A percentile compares a stretch with the other conserved stretches of the same genome.
Conservation (phyloP, 306 rosid genomes). For the Oxytropis ochrocephala region DNA sequence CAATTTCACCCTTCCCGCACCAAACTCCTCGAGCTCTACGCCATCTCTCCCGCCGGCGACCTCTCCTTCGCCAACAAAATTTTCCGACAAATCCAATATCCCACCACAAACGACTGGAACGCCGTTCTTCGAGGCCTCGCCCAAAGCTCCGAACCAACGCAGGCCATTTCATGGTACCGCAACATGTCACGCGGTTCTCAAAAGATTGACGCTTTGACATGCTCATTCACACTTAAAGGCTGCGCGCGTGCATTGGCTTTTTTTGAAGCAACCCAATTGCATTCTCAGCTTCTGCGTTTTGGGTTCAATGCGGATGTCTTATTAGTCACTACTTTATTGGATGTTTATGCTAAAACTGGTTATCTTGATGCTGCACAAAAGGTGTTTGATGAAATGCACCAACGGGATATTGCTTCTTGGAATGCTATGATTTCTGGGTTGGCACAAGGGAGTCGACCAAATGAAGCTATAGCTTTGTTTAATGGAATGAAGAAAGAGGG, state of each 20-base stretch:
- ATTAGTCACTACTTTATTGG: conserved; percentile 67
- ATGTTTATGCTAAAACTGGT: conserved; percentile 64
- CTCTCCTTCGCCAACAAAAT: conserved; percentile 46
- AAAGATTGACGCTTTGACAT: conserved; percentile 64
- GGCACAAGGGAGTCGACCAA: conserved; percentile 69
- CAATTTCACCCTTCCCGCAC: conserved; percentile 51
- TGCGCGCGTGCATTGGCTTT: conserved; percentile 78
- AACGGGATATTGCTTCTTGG: conserved; percentile 72
- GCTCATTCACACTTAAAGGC: conserved; percentile 76
- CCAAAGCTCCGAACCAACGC: conserved; percentile 53
- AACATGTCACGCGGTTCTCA: conserved; percentile 36
- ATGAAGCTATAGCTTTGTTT: conserved; percentile 59
- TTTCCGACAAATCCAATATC: conserved; percentile 45
- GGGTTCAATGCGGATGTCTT: conserved; percentile 53
- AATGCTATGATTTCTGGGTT: conserved; percentile 76
- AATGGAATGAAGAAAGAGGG: conserved; percentile 57
- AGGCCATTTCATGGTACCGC: conserved; percentile 55
- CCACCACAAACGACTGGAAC: conserved; percentile 78
- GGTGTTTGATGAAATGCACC: conserved; percentile 68
- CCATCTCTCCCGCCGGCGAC: conserved; percentile 53
- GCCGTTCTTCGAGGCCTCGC: conserved; percentile 79
- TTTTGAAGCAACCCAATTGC: conserved; percentile 54
- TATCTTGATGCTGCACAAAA: conserved; percentile 48
- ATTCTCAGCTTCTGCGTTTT: conserved; percentile 53
- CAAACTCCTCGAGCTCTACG: conserved; percentile 63